A percentile compares a stretch with the other conserved stretches of the same genome.
These are phyloP conservation scores for Sechiopsis laciniata DNA, from an alignment of 306 rosid genomes.

Conservation along the genomic window DNA sequence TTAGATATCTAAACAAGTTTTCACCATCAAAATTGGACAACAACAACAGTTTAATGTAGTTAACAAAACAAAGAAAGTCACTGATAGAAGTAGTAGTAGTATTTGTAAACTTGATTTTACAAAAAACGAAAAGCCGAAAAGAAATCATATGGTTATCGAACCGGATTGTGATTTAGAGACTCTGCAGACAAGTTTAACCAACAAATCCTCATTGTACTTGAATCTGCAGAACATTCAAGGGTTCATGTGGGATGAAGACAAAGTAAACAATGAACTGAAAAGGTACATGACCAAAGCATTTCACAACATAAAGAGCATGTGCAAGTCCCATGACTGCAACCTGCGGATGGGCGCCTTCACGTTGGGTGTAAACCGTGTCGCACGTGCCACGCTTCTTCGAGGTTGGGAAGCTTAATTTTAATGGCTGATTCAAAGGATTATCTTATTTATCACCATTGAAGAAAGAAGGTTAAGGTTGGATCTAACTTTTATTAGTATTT, in stretches of 20 bases:
- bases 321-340: conserved; percentile 51
- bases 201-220: background rate
- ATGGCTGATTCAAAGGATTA: background rate
- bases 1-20: too few species aligned
- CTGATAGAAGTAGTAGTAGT: too few species aligned
- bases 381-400: conserved; percentile 47
- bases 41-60: too few species aligned
- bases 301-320: conserved; percentile 49
- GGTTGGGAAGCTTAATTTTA: conserved; percentile 49
- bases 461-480: background rate
- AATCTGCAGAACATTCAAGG: conserved; percentile 52
- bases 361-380: conserved; percentile 49
- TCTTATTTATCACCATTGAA: background rate
- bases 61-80: too few species aligned
- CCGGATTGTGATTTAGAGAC: background rate
- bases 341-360: conserved; percentile 64
- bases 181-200: background rate
- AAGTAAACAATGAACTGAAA: conserved; percentile 44
- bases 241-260: conserved; percentile 62
- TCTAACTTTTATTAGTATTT: conserved; percentile 9
- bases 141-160: too few species aligned
- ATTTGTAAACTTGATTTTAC: background rate
- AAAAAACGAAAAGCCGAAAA: background rate
- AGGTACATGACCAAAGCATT: conserved; percentile 50
- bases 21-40: too few species aligned